A percentile compares a stretch with the other conserved stretches of the same genome.
Conservation (phyloP, 202 grass and related monocot genomes). For the Sporobolus alterniflorus region DNA sequence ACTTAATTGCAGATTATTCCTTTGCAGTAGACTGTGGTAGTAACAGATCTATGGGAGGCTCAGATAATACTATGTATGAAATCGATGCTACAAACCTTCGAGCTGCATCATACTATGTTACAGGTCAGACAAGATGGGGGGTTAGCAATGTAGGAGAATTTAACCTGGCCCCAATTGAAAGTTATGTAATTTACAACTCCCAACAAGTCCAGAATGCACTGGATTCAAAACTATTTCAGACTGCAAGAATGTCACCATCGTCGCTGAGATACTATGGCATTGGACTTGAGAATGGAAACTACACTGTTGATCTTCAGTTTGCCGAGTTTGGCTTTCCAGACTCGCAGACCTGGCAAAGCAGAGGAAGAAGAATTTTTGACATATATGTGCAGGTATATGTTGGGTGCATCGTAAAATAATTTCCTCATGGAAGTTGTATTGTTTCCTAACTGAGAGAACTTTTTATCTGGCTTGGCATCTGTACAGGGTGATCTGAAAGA, state of each 20-base stretch:
- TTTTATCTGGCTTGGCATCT: slow-evolving; percentile 14
- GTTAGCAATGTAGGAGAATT: slow-evolving; percentile 64
- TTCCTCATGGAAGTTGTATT: background rate
- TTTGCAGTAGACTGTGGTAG: slow-evolving; percentile 70
- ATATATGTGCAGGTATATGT: slow-evolving; percentile 70
- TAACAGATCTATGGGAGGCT: slow-evolving; percentile 40
- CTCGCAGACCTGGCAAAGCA: slow-evolving; percentile 49
- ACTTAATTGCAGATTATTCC: slow-evolving; percentile 52
- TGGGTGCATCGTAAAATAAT: background rate
- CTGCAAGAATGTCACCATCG: slow-evolving; percentile 71
- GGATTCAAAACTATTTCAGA: slow-evolving; percentile 58
- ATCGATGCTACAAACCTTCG: slow-evolving; percentile 34
- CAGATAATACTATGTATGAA: slow-evolving; percentile 54
- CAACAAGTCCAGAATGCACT: slow-evolving; percentile 50
- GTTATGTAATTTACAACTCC: slow-evolving; percentile 49
- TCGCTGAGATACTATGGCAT: slow-evolving; percentile 74
- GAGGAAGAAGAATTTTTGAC: slow-evolving; percentile 70
- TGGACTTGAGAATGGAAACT: slow-evolving; percentile 79
- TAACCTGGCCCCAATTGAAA: slow-evolving; percentile 29
- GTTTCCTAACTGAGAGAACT: background rate
- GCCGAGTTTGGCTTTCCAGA: slow-evolving; percentile 55
- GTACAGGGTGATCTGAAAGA: slow-evolving; percentile 21
- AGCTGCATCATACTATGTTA: slow-evolving; percentile 74
- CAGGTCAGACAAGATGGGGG: slow-evolving; percentile 53
- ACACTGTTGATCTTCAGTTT: slow-evolving; percentile 69